Base-by-base conservation (phyloP, 108 stramenopile species). In the Skeletonema tropicum region DNA sequence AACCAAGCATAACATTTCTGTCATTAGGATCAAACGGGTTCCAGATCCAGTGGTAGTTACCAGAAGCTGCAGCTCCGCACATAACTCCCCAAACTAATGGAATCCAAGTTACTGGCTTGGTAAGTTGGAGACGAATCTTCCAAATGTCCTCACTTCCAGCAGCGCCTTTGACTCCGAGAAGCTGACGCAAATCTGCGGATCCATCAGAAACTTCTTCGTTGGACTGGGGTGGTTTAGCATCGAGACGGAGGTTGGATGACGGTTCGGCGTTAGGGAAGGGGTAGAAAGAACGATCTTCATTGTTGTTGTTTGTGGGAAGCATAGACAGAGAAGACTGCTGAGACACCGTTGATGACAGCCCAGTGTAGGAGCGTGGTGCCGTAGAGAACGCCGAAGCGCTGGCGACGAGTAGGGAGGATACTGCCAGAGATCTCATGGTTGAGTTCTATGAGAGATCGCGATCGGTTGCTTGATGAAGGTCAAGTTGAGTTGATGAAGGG, bases 21-120 rank as follows among this genome's bases (percentile, higher is more conserved):
- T 94, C 92, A 39, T 90, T 89, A 49, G 90, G 86, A 77, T 94
- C 95, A 61, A 97, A 93, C 0, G 98, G 97, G 71, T 98, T 97
- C 94, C 94, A 97, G n/a, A 95, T 95, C 95, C 96, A 97, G 69
- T 97, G 97, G 79, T 98, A 98, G 73, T 98, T 98, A 30, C 98
- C 98, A 57, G 90, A 90, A 15, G 92, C 91, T 13, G 95, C 94
- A 14, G 95, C 93, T 11, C 94, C 94, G 71, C 94, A 95, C 89
- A 94, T 94, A 66, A 94, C 93, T 45, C 94, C 97, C 96, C 97
- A 97, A 21, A 96, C 87, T 23, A 98, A 83, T 17, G 98, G 98
- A 66, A 98, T 92, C 97, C 95, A 96, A 25, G 93, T 96, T 10
- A 96, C 90, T 15, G 95, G 95, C 68, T 96, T 94, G 79, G 91